Base-by-base conservation (phyloP, 495 filamentous ascomycete genomes). In the Neurospora tetraspora region DNA sequence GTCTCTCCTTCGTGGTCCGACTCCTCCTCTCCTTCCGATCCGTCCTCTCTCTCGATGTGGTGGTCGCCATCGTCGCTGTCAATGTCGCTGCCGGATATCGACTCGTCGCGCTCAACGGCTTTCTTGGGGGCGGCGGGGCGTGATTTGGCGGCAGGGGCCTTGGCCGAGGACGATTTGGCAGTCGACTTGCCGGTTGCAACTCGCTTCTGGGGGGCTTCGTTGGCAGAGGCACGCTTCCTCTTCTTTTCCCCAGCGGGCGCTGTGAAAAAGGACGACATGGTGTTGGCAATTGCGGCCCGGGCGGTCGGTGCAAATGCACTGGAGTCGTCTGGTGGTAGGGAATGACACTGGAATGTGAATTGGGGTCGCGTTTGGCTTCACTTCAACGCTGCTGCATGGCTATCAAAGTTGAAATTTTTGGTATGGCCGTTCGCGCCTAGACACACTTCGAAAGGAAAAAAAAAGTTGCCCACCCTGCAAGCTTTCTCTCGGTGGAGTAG, bases 211-310 rank as follows among this genome's bases (percentile, higher is more conserved):
- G 81, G 85, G 0, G 73, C 76, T 68, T 85, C 84, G 11, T 77
- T 68, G 34, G 75, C 77, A 68, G 83, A 80, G 39, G 80, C 74
- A 31, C 87, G 84, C 85, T 96, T 96, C 77, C 93, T 85, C 86
- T 96, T 96, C 83, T 91, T 92, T 76, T 92, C 89, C 38, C 90
- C 89, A 31, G 88, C 87, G 53, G 93, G 91, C 34, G 90, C 78
- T 53, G 93, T 93, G 79, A 97, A 97, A 82, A 96, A 97, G 20
- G 92, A 95, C 70, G 92, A 93, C 92, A 95, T 94, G 39, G 71
- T 43, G 10, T 34, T 77, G 70, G 74, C 73, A 68, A 61, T 77
- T 75, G 75, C 31, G 39, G 71, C 71, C 72, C 69, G 34, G 71
- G 73, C 61, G 72, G 72, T 70, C 38, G 23, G 47, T 59, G 23